Evolutionary conservation across 2,329 filamentous ascomycete species (phyloP).

Genomic region (Fusarium scirpi): DNA sequence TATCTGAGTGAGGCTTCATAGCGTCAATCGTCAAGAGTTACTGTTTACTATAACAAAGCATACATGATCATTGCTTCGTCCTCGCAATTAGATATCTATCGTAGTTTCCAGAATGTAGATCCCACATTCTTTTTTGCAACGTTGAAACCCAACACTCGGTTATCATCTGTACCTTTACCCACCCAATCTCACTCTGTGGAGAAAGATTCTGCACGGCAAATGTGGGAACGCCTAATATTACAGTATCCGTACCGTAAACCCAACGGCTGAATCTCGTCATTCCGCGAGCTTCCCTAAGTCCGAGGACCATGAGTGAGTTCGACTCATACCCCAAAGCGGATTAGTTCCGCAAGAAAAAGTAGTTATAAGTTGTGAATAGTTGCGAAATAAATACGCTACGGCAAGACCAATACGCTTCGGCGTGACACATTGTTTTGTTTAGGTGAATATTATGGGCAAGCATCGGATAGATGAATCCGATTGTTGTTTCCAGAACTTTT

Average conservation of each 20-base stretch:
- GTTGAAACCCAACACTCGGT: conserved; percentile 15
- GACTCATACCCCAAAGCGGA: conserved; percentile 8
- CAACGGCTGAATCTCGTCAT: conserved; percentile 1
- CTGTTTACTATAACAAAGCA: background rate
- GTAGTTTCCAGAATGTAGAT: background rate
- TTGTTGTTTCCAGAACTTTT: background rate
- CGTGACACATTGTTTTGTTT: conserved; percentile 11
- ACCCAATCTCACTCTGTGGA: conserved; percentile 30
- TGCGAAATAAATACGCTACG: background rate
- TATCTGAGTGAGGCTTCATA: background rate
- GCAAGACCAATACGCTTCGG: background rate
- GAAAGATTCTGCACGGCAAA: background rate
- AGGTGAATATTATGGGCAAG: background rate
- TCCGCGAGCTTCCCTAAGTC: conserved; percentile 4
- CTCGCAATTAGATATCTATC: background rate
- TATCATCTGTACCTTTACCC: conserved; percentile 18
- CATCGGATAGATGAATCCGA: background rate
- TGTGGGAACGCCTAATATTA: conserved; percentile 7
- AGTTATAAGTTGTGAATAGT: background rate
- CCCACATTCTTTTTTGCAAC: background rate
- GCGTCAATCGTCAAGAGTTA: background rate
- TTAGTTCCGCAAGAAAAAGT: background rate
- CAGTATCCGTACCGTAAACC: conserved; percentile 1
- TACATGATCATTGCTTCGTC: too few species aligned
- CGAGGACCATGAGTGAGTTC: conserved; percentile 7